phyloP scores from a whole-genome alignment of 768 basidiomycete species.

The Tulasnella sp. region DNA sequence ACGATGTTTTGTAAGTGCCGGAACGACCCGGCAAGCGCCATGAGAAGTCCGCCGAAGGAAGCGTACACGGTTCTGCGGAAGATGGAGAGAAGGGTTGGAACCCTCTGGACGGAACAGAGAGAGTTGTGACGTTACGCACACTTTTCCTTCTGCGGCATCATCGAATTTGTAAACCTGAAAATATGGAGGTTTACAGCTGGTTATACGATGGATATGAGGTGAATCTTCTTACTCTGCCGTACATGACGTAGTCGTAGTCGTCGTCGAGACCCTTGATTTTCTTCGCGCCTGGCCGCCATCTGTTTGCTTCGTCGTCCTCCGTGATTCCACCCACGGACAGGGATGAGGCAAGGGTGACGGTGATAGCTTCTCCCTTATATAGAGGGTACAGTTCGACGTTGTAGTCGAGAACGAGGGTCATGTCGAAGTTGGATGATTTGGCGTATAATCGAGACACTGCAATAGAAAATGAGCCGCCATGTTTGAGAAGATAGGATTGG shows the following conservation, averaged over 20 bases:
- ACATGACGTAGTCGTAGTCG: conserved; percentile 99
- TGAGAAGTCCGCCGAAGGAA: conserved; percentile 89
- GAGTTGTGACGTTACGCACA: conserved; percentile 43
- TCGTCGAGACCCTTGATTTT: conserved; percentile 74
- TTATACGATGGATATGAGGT: not conserved
- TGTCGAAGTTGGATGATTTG: conserved; percentile 80
- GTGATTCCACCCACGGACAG: conserved; percentile 52
- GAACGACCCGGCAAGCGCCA: conserved; percentile 87
- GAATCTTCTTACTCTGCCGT: conserved; percentile 66
- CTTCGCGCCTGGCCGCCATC: conserved; percentile 80
- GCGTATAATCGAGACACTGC: conserved; percentile 85
- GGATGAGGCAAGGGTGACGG: conserved; percentile 77
- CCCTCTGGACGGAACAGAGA: not conserved
- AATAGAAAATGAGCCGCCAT: not conserved
- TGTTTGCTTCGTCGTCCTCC: conserved; percentile 54
- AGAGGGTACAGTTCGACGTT: conserved; percentile 86
- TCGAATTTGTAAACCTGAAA: conserved; percentile 93
- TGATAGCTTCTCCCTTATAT: conserved; percentile 53
- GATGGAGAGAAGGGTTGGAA: not conserved
- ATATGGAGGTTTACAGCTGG: not conserved
- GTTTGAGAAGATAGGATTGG: not conserved
- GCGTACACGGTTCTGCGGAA: conserved; percentile 79
- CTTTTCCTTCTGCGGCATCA: conserved; percentile 60
- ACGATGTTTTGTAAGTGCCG: conserved; percentile 88
- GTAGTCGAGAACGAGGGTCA: conserved; percentile 89